Evolutionary conservation across 1,284 basidiomycete species (phyloP), one percentile per base, ranked within the genome.

Genomic region (Moniliella sp.): DNA sequence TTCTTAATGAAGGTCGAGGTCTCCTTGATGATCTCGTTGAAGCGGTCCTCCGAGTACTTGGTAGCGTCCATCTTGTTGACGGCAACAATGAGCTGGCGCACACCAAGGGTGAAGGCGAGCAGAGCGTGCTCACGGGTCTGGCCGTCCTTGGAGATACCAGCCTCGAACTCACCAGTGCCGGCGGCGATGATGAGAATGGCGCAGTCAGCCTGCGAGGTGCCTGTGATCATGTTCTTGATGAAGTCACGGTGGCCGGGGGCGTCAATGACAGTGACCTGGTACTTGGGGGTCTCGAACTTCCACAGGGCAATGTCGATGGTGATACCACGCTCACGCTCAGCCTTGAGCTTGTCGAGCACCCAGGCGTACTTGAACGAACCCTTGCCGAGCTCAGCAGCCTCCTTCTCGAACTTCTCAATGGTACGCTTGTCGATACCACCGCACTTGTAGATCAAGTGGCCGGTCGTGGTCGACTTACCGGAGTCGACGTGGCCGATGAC

Each of bases 381-480:
- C 73, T 97, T 97, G 65, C 88, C 91, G 64, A 94, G 78, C 67
- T 99, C 88, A 69, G 83, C 82, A 61, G 88, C 91, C 71, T 99
- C 88, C 77, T 99, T 99, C 75, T 99, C 88, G 74, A 94, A 97
- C 56, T 94, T 97, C 71, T 97, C 86, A 61, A 97, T 93, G 66
- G 86, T 94, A 78, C 91, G 88, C 74, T 97, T 97, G 69, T 99
- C 91, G 71, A 99, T 97, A 82, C 91, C 91, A 76, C 88, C 88
- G 67, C 88, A 99, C 77, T 99, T 94, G 82, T 94, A 94, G 76
- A 97, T 97, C n/a, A 99, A 73, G 73, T 99, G 91, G 59, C 91
- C 91, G 61, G 91, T 97, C 64, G 88, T 97, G 68, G 88, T 97
- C 48, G 86, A 94, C 72, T 94, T 94, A 57, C 88, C 61, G 33